Percentiles rank a stretch among this genome's conserved stretches.
phyloP scores from a whole-genome alignment of 441 rosid species.

The Pelargonium exstipulatum region DNA sequence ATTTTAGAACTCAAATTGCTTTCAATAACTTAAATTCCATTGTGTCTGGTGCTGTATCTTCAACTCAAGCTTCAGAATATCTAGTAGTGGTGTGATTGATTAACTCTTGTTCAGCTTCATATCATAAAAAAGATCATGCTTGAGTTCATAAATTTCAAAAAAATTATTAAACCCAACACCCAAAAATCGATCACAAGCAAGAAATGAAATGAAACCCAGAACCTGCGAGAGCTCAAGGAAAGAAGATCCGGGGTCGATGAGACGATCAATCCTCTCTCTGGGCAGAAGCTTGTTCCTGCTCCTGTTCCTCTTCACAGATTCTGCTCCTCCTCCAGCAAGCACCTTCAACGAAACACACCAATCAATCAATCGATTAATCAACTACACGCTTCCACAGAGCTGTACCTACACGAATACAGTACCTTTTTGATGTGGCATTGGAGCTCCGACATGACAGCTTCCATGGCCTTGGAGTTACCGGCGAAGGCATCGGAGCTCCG shows the following conservation, averaged over 20 bases:
- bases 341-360: conserved; percentile 17
- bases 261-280: conserved; percentile 6
- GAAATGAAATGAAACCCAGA: conserved; percentile 13
- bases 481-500: conserved; percentile 9
- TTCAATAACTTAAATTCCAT: too few relatives aligned
- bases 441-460: neutral
- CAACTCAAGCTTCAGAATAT: too few relatives aligned
- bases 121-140: too few relatives aligned
- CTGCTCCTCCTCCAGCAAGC: conserved; percentile 14
- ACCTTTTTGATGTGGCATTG: conserved; percentile 2
- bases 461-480: conserved; percentile 7
- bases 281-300: conserved; percentile 78
- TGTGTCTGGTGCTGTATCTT: too few relatives aligned
- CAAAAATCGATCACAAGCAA: conserved; percentile 2
- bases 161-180: neutral
- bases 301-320: conserved; percentile 7
- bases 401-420: neutral
- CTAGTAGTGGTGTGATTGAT: too few relatives aligned
- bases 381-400: too few relatives aligned
- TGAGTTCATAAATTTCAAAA: too few relatives aligned
- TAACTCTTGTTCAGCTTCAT: too few relatives aligned
- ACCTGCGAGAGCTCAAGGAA: conserved; percentile 97
- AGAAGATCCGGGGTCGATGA: conserved; percentile 52
- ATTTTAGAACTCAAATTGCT: too few relatives aligned
- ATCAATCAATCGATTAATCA: neutral